These are phyloP conservation scores for Colletotrichum scovillei DNA, from an alignment of 2,329 filamentous ascomycete genomes.

Conservation along the genomic window DNA sequence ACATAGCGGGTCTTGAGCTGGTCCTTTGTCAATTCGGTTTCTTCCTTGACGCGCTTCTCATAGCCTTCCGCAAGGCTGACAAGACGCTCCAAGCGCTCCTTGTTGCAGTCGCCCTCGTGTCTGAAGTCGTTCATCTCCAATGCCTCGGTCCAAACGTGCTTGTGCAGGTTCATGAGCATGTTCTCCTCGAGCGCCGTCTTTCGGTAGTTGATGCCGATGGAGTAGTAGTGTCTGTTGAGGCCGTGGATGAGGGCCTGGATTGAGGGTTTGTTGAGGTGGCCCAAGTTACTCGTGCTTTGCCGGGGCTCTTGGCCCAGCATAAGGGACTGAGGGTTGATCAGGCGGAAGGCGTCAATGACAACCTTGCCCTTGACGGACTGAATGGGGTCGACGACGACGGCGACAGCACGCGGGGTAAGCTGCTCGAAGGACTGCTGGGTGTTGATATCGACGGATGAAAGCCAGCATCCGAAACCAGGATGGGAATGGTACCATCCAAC, in stretches of 20 bases:
- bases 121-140: constrained; percentile 97
- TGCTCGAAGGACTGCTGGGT: constrained; percentile 99
- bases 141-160: constrained; percentile 99
- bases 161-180: constrained; percentile 99
- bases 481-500: constrained; percentile 99
- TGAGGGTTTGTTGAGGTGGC: constrained; percentile 99
- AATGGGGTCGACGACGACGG: constrained; percentile 97
- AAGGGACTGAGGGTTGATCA: constrained; percentile 97
- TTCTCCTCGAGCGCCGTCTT: constrained; percentile 99
- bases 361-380: constrained; percentile 99
- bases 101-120: constrained; percentile 84
- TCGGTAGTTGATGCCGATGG: constrained; percentile 96
- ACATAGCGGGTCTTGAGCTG: constrained; percentile 99
- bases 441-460: constrained; percentile 99
- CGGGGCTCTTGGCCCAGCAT: constrained; percentile 98
- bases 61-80: constrained; percentile 94
- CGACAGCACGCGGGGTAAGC: constrained; percentile 94
- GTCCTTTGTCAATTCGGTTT: constrained; percentile 96
- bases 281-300: constrained; percentile 97
- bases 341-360: constrained; percentile 97
- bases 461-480: constrained; percentile 98
- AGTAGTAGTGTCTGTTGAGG: constrained; percentile 98
- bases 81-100: constrained; percentile 87
- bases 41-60: constrained; percentile 98
- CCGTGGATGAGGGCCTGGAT: constrained; percentile 99